Base-by-base conservation (phyloP, 179 eudicot species). In the Patellifolia procumbens region DNA sequence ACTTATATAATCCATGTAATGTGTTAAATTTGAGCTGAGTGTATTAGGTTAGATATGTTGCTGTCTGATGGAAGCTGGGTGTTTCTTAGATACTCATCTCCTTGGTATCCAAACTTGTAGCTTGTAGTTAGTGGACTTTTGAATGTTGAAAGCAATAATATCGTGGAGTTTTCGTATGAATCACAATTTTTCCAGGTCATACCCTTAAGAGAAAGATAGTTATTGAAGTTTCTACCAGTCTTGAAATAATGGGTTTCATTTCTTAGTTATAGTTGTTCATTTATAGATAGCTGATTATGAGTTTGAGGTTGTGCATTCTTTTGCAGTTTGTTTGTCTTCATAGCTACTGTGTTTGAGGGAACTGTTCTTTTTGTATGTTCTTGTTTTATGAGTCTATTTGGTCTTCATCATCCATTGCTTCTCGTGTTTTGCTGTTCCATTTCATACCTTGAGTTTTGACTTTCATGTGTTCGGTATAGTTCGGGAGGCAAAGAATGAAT, bases 401-500 rank as follows among this genome's bases (percentile, higher is more conserved):
- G n/a, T 22, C 1, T 72, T 55, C 6, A 15, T 28, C 4, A 32
- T 48, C 20, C 12, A 73, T 73, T 37, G 37, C 28, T 59, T 19
- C 19, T 42, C 5, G 28, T 5, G 22, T 42, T 42, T 63, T 12
- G 35, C 5, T n/a, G 22, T 72, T 34, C 31, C 45, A 48, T 73
- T 13, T 24, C 28, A 49, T 22, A 22, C 32, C 52, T 43, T 72
- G 48, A 17, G n/a, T 37, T 16, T 78, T 51, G 37, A 39, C 20
- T 10, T 58, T 43, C 46, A 24, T 28, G 19, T 75, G 29, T 56
- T 60, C 7, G 73, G 70, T 68, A 51, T 75, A 82, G 85, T 79
- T 16, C 55, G 85, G 70, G 85, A 82, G 74, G 62, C 74, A 55
- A 82, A 63, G 74, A 82, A 67, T 71, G 85, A 82, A 17, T 10